These are phyloP conservation scores for Fusarium chaquense DNA, from an alignment of 2,329 filamentous ascomycete genomes.

Conservation along the genomic window DNA sequence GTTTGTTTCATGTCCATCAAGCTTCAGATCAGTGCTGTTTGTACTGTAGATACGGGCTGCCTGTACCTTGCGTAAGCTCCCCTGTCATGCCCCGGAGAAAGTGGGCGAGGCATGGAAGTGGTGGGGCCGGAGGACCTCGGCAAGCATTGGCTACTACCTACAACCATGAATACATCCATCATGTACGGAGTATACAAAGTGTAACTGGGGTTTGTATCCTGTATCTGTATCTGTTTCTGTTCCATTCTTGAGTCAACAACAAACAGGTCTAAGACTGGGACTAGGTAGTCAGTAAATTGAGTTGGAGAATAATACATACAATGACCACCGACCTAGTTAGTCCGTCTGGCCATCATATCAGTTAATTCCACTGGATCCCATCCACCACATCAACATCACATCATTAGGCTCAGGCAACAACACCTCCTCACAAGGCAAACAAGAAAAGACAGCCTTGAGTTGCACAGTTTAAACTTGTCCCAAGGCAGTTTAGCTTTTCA, in stretches of 20 bases:
- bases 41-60: neutral
- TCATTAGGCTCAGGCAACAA: slow-evolving; percentile 33
- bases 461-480: slow-evolving; percentile 9
- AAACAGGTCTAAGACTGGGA: neutral
- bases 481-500: slow-evolving; percentile 22
- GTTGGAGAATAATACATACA: slow-evolving; percentile 2
- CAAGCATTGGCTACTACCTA: neutral
- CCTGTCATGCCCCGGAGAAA: slow-evolving; percentile 13
- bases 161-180: neutral
- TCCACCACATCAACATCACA: slow-evolving; percentile 8
- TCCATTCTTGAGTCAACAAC: neutral
- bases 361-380: neutral
- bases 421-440: slow-evolving; percentile 30
- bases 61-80: neutral
- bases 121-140: slow-evolving; percentile 36
- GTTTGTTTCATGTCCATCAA: slow-evolving; percentile 7
- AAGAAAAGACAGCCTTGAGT: neutral
- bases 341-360: neutral
- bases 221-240: neutral
- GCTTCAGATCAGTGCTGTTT: neutral
- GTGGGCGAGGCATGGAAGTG: slow-evolving; percentile 26
- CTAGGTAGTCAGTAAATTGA: slow-evolving; percentile 14
- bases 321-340: neutral
- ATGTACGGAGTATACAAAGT: neutral
- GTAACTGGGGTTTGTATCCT: neutral